These are phyloP conservation scores for Sparassis latifolia DNA, from an alignment of 1,284 basidiomycete species.

Conservation along the genomic window DNA sequence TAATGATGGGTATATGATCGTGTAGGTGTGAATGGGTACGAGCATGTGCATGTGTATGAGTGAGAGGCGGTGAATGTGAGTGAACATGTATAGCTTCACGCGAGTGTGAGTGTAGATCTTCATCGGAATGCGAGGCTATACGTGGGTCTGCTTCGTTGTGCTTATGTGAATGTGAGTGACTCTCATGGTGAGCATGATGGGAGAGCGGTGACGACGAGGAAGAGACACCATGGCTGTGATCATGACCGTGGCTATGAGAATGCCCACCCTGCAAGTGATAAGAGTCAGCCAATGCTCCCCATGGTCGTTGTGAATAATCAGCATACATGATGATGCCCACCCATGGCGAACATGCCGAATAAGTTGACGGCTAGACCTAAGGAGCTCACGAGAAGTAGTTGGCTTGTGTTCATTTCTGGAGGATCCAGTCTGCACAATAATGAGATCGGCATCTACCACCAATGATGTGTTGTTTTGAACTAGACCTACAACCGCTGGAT, in stretches of 20 bases:
- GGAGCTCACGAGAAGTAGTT: slow-evolving; percentile 85
- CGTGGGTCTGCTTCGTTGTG: slow-evolving; percentile 7
- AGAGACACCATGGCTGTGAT: slow-evolving; percentile 22
- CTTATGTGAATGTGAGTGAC: slow-evolving; percentile 19
- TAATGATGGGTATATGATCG: not conserved
- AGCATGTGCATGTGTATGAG: slow-evolving; percentile 5
- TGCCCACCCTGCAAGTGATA: slow-evolving; percentile 42
- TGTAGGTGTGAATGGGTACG: slow-evolving; percentile 4
- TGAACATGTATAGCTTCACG: slow-evolving; percentile 14
- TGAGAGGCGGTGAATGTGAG: slow-evolving; percentile 7
- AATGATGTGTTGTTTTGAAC: not conserved
- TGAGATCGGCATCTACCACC: slow-evolving; percentile 2
- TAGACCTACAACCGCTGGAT: slow-evolving; percentile 82
- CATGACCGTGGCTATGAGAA: slow-evolving; percentile 35
- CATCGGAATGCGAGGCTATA: slow-evolving; percentile 9
- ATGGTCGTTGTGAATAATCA: not conserved
- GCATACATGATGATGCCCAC: slow-evolving; percentile 77
- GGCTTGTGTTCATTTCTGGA: slow-evolving; percentile 96
- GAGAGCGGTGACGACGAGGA: slow-evolving; percentile 2
- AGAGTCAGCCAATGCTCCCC: not conserved
- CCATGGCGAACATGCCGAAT: slow-evolving; percentile 99
- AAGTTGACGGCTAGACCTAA: slow-evolving; percentile 91
- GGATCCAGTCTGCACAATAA: slow-evolving; percentile 68
- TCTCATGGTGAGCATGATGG: slow-evolving; percentile 5
- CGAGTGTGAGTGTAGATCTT: slow-evolving; percentile 26